Evolutionary conservation across 495 filamentous ascomycete genomes (phyloP).

Genomic region (Xylaria sp.): DNA sequence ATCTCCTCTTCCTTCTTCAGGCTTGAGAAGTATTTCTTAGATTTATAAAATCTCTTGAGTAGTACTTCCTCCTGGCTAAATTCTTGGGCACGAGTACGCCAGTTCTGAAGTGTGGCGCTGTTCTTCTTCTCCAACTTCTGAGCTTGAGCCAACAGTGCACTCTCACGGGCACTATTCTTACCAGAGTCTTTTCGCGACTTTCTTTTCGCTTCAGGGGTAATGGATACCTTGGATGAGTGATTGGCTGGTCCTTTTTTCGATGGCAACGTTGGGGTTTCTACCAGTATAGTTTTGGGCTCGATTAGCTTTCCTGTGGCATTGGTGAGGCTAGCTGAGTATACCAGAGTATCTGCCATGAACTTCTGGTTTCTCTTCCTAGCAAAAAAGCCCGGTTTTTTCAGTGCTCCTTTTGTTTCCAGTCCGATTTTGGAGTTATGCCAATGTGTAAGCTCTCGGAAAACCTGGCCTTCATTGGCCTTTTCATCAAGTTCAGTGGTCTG

Average conservation of each 20-base stretch:
- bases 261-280: not conserved
- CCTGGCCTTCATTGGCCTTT: conserved; percentile 33
- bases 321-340: conserved; percentile 75
- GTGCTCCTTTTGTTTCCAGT: conserved; percentile 49
- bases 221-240: not conserved
- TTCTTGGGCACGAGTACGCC: conserved; percentile 33
- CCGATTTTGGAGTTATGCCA: conserved; percentile 68
- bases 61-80: conserved; percentile 43
- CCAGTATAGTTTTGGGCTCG: conserved; percentile 65
- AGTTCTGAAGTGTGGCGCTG: conserved; percentile 31
- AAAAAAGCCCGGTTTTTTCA: conserved; percentile 31
- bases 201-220: conserved; percentile 38
- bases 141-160: conserved; percentile 36
- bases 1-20: conserved; percentile 40
- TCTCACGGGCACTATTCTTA: conserved; percentile 35
- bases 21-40: conserved; percentile 50
- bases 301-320: conserved; percentile 67
- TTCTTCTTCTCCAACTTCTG: conserved; percentile 40
- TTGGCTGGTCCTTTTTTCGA: not conserved
- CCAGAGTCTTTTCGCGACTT: conserved; percentile 24
- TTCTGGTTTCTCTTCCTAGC: conserved; percentile 54
- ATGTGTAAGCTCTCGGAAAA: conserved; percentile 67
- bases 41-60: conserved; percentile 50
- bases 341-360: conserved; percentile 67
- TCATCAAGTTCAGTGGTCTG: conserved; percentile 36